Percentiles rank a stretch among this genome's conserved stretches.
Conservation (phyloP, 2,329 filamentous ascomycete genomes). For the Xylaria sp. region DNA sequence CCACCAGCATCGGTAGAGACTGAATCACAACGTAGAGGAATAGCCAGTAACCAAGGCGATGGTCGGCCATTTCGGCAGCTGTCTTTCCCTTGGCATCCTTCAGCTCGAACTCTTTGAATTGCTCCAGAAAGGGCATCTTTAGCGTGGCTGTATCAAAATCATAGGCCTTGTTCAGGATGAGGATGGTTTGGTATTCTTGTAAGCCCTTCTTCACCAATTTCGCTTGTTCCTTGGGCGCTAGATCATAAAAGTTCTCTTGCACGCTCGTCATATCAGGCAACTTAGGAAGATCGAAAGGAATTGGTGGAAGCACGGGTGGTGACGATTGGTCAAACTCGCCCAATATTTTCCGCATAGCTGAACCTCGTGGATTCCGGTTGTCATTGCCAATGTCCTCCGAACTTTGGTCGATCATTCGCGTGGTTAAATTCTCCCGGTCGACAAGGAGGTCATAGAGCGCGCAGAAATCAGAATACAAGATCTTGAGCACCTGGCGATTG, state of each 20-base stretch:
- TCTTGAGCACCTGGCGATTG: constrained; percentile 83
- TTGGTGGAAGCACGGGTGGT: constrained; percentile 88
- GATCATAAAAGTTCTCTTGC: constrained; percentile 70
- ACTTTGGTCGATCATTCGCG: constrained; percentile 77
- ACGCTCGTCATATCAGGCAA: constrained; percentile 76
- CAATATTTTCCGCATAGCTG: constrained; percentile 81
- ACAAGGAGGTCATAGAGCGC: constrained; percentile 89
- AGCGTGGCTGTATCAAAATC: constrained; percentile 76
- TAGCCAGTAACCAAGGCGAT: constrained; percentile 81
- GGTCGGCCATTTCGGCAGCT: constrained; percentile 74
- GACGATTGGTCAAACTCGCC: constrained; percentile 90
- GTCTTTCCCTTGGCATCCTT: constrained; percentile 73
- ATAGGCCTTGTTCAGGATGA: constrained; percentile 82
- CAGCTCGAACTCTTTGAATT: constrained; percentile 77
- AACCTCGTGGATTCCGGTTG: constrained; percentile 67
- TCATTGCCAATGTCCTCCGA: constrained; percentile 66
- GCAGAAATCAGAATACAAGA: constrained; percentile 87
- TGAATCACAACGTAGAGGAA: constrained; percentile 84
- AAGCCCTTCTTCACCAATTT: constrained; percentile 77
- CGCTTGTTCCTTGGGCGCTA: constrained; percentile 78
- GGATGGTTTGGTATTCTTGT: constrained; percentile 80
- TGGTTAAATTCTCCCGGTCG: constrained; percentile 81
- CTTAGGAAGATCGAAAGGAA: constrained; percentile 88
- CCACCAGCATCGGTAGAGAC: constrained; percentile 79
- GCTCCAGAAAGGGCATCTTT: constrained; percentile 71